Conservation (phyloP, 768 basidiomycete species). For the Calocera viscosa region DNA sequence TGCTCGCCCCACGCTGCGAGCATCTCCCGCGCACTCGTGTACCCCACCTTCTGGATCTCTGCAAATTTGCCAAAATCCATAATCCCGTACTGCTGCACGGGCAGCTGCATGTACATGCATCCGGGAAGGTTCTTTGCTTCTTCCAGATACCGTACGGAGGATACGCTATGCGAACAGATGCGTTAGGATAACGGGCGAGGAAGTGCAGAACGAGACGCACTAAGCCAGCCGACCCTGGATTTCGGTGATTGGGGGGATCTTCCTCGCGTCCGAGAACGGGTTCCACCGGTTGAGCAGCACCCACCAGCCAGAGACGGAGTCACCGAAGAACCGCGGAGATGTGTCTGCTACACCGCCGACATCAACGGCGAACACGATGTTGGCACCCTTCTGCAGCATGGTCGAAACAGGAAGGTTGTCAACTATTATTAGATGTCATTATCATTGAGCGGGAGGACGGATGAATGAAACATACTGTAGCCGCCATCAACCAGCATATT, state of each 20-base stretch:
- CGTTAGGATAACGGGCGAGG: not conserved
- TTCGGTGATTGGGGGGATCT: conserved; percentile 79
- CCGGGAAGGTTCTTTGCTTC: conserved; percentile 85
- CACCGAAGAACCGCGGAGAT: conserved; percentile 86
- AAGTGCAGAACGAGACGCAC: conserved; percentile 39
- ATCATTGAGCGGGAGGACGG: conserved; percentile 11
- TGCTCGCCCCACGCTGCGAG: conserved; percentile 71
- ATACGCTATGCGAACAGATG: conserved; percentile 48
- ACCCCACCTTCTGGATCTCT: conserved; percentile 76
- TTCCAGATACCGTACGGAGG: conserved; percentile 86
- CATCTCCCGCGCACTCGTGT: conserved; percentile 55
- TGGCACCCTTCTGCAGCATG: conserved; percentile 86
- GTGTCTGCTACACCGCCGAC: conserved; percentile 94
- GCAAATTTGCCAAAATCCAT: conserved; percentile 81
- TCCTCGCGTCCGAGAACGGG: conserved; percentile 66
- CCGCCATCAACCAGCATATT: conserved; percentile 84
- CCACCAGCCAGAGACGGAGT: conserved; percentile 94
- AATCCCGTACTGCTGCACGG: conserved; percentile 89
- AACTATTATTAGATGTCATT: conserved; percentile 34
- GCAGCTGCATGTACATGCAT: conserved; percentile 87
- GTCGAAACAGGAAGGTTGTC: conserved; percentile 83
- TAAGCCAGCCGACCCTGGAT: conserved; percentile 91
- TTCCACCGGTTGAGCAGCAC: conserved; percentile 86
- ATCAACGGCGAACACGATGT: conserved; percentile 81
- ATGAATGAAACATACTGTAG: conserved; percentile 48